Evolutionary conservation across 371 early-diverging fungal genomes (phyloP).

Genomic region (Batkoa obscura): DNA sequence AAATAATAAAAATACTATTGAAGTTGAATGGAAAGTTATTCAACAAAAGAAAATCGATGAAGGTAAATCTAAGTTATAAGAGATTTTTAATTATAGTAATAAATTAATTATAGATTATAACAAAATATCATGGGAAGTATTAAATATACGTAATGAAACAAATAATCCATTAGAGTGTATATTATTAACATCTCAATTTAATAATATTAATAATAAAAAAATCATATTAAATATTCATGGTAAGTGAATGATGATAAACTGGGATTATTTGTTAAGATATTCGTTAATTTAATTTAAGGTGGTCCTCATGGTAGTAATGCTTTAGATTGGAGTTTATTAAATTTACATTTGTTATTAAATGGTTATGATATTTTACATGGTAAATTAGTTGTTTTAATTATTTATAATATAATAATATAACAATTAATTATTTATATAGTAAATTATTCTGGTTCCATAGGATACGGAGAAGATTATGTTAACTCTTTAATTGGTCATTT

Average conservation of each 20-base stretch:
- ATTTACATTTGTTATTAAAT: not conserved
- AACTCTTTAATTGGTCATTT: not conserved
- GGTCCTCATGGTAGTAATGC: conserved; percentile 1
- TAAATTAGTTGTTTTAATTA: not conserved
- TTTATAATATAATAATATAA: not conserved
- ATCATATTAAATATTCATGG: not conserved
- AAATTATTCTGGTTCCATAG: conserved; percentile 1
- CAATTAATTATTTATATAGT: not conserved
- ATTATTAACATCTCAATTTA: too few species aligned
- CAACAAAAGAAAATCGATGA: too few species aligned
- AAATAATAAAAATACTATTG: too few species aligned
- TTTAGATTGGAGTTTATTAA: not conserved
- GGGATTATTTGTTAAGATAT: too few species aligned
- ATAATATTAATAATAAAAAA: too few species aligned
- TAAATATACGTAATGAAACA: too few species aligned
- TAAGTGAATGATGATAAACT: not conserved
- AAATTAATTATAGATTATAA: too few species aligned
- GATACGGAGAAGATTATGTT: not conserved
- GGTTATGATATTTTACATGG: not conserved
- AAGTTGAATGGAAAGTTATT: too few species aligned
- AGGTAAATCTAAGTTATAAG: too few species aligned
- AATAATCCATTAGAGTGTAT: too few species aligned
- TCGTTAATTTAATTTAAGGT: not conserved
- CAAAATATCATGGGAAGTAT: too few species aligned
- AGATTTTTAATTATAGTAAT: too few species aligned